Conservation (phyloP, 495 filamentous ascomycete genomes). For the Neurospora pannonica region DNA sequence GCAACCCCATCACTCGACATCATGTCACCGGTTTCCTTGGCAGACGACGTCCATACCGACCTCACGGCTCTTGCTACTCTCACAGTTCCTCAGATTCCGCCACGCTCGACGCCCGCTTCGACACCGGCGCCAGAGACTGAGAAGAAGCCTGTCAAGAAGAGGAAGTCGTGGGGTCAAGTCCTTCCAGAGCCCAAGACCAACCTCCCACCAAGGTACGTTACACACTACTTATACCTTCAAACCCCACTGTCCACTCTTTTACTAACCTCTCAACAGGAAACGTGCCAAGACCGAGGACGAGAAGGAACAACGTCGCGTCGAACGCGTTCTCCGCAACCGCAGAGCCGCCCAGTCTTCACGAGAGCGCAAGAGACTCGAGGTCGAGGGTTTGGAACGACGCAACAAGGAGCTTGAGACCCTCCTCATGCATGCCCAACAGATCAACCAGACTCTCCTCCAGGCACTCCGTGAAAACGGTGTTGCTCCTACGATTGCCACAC, state of each 20-base stretch:
- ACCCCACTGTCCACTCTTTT: slow-evolving; percentile 2
- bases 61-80: slow-evolving; percentile 10
- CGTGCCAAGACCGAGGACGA: slow-evolving; percentile 98
- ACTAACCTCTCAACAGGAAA: slow-evolving; percentile 51
- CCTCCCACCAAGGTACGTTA: slow-evolving; percentile 76
- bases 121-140: slow-evolving; percentile 29
- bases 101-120: slow-evolving; percentile 11
- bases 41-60: slow-evolving; percentile 21
- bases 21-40: slow-evolving; percentile 37
- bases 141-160: slow-evolving; percentile 84
- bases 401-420: slow-evolving; percentile 62
- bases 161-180: slow-evolving; percentile 98
- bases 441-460: slow-evolving; percentile 56
- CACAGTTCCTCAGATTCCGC: neutral
- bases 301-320: slow-evolving; percentile 95
- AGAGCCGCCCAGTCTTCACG: slow-evolving; percentile 91
- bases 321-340: slow-evolving; percentile 92
- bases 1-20: slow-evolving; percentile 30
- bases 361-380: slow-evolving; percentile 89
- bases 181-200: slow-evolving; percentile 95
- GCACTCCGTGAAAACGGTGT: slow-evolving; percentile 50
- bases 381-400: slow-evolving; percentile 74
- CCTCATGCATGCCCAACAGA: slow-evolving; percentile 52
- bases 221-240: slow-evolving; percentile 13
- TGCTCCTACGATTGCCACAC: slow-evolving; percentile 22